Evolutionary conservation across 352 stramenopile genomes (phyloP).

Genomic region (Phytophthora chlamydospora): DNA sequence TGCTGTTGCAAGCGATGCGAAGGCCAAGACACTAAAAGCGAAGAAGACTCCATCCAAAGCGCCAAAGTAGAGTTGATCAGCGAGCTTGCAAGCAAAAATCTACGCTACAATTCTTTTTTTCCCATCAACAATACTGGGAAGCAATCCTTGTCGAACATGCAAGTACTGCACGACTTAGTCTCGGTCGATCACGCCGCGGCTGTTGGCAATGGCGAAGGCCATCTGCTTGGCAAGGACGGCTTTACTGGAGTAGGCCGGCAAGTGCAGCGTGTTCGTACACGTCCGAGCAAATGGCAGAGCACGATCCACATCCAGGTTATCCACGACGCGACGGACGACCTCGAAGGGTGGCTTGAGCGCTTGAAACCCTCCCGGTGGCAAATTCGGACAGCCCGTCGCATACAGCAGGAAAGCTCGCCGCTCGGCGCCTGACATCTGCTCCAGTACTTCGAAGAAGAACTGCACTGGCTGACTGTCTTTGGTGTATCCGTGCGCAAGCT

Average conservation of each 20-base stretch:
- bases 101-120: slow-evolving; percentile 10
- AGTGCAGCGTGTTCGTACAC: slow-evolving; percentile 87
- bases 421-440: slow-evolving; percentile 63
- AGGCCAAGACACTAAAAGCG: slow-evolving; percentile 15
- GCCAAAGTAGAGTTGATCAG: slow-evolving; percentile 22
- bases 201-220: slow-evolving; percentile 79
- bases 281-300: slow-evolving; percentile 84
- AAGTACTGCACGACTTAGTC: slow-evolving; percentile 43
- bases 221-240: slow-evolving; percentile 65
- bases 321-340: slow-evolving; percentile 80
- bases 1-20: background rate
- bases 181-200: slow-evolving; percentile 85
- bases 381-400: slow-evolving; percentile 82
- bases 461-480: slow-evolving; percentile 72
- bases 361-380: slow-evolving; percentile 73
- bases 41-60: slow-evolving; percentile 22
- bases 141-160: slow-evolving; percentile 5
- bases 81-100: slow-evolving; percentile 3
- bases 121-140: slow-evolving; percentile 15
- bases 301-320: slow-evolving; percentile 72
- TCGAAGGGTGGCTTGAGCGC: slow-evolving; percentile 79
- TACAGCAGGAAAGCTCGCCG: slow-evolving; percentile 82
- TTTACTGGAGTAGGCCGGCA: slow-evolving; percentile 84
- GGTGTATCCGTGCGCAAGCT: slow-evolving; percentile 85
- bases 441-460: slow-evolving; percentile 73